Percentiles rank a stretch among this genome's conserved stretches.
Conservation (phyloP, 306 rosid species). For the Glycine tomentella region DNA sequence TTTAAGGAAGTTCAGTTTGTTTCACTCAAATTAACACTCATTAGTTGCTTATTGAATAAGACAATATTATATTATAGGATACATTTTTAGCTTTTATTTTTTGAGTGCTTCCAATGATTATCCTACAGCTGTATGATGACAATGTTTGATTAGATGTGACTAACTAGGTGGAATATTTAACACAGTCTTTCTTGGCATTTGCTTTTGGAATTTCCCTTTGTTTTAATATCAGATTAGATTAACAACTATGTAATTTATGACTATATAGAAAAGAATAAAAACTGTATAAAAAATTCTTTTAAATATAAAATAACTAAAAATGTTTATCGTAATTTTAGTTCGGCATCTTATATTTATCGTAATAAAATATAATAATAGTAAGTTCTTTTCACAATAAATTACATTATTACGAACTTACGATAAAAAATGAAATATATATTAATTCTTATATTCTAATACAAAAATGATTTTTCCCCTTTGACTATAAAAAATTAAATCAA, state of each 20-base stretch:
- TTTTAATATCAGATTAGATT: not conserved
- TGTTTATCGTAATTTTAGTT: not conserved
- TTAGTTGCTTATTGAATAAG: slow-evolving; percentile 14
- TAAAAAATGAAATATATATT: not conserved
- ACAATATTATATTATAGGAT: slow-evolving; percentile 1
- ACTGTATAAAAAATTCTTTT: not conserved
- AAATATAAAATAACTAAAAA: not conserved
- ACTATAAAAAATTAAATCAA: not conserved
- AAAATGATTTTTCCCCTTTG: not conserved
- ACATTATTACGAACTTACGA: not conserved
- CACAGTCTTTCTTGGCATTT: slow-evolving; percentile 8
- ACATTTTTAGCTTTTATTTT: slow-evolving; percentile 24
- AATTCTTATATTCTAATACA: not conserved
- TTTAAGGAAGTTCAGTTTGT: not conserved
- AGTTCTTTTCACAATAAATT: not conserved
- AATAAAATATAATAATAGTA: not conserved
- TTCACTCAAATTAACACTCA: not conserved
- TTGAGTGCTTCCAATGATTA: slow-evolving; percentile 32
- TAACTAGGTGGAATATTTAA: not conserved
- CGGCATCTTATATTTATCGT: not conserved
- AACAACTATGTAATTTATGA: not conserved
- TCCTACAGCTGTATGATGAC: slow-evolving; percentile 38
- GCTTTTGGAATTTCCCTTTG: not conserved
- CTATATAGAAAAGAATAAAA: not conserved
- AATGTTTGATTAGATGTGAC: slow-evolving; percentile 37